Conservation (phyloP, 2,329 filamentous ascomycete genomes). For the Beauveria medogensis region DNA sequence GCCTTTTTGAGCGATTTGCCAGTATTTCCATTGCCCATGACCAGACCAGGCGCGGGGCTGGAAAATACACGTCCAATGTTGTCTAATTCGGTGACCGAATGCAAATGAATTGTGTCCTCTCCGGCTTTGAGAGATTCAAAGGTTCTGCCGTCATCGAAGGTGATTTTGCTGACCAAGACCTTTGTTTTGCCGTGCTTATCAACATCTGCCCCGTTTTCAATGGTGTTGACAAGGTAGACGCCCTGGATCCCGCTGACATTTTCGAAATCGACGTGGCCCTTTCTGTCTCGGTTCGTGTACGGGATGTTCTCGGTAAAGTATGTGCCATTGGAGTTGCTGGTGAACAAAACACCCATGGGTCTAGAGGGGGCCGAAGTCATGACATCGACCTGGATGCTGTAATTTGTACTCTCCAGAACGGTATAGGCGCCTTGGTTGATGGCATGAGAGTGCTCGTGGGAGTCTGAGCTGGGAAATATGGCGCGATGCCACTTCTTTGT, state of each 20-base stretch:
- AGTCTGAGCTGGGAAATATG: slow-evolving; percentile 76
- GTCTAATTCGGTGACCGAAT: slow-evolving; percentile 78
- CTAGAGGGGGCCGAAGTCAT: slow-evolving; percentile 58
- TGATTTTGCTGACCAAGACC: slow-evolving; percentile 72
- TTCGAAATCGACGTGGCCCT: slow-evolving; percentile 85
- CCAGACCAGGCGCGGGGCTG: slow-evolving; percentile 82
- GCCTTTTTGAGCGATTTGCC: slow-evolving; percentile 67
- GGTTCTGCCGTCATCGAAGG: slow-evolving; percentile 88
- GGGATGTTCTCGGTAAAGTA: slow-evolving; percentile 90
- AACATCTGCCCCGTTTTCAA: slow-evolving; percentile 77
- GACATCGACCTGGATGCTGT: slow-evolving; percentile 95
- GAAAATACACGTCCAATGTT: slow-evolving; percentile 87
- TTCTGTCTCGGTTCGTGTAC: slow-evolving; percentile 75
- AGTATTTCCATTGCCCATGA: slow-evolving; percentile 91
- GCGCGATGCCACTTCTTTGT: slow-evolving; percentile 83
- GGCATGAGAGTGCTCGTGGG: slow-evolving; percentile 56
- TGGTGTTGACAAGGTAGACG: slow-evolving; percentile 81
- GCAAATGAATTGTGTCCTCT: slow-evolving; percentile 69
- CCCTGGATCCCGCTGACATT: slow-evolving; percentile 88
- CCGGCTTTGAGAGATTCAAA: slow-evolving; percentile 67
- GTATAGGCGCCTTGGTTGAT: slow-evolving; percentile 84
- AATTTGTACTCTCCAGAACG: slow-evolving; percentile 89
- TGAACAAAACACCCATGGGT: slow-evolving; percentile 82
- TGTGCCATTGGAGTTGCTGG: slow-evolving; percentile 94
- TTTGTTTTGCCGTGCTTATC: slow-evolving; percentile 49